These are phyloP conservation scores for Furcasterigmium sp. DNA, from an alignment of 2,329 filamentous ascomycete genomes.

Conservation along the genomic window DNA sequence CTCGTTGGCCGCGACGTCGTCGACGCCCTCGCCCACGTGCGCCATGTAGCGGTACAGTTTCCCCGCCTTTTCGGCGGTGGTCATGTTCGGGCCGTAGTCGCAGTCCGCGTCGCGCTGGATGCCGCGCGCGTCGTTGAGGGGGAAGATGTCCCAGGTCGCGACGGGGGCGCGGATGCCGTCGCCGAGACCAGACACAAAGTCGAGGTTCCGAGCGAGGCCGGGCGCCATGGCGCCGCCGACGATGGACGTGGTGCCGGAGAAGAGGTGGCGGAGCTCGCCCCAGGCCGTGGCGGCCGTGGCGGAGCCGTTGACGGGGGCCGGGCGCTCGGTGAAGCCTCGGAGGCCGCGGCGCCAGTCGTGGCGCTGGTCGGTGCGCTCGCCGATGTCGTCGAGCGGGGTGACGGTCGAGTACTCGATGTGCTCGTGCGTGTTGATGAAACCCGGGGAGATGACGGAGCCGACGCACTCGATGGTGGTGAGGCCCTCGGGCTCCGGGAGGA, in stretches of 20 bases:
- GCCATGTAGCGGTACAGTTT: slow-evolving; percentile 16
- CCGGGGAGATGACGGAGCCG: slow-evolving; percentile 19
- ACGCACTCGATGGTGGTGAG: slow-evolving; percentile 17
- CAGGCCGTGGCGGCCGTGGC: slow-evolving; percentile 14
- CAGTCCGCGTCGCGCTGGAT: slow-evolving; percentile 18
- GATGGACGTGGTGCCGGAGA: slow-evolving; percentile 23
- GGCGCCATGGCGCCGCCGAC: slow-evolving; percentile 19
- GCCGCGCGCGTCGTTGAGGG: slow-evolving; percentile 16
- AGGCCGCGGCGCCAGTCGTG: slow-evolving; percentile 22
- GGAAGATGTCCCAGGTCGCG: slow-evolving; percentile 18
- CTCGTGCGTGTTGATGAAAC: slow-evolving; percentile 23
- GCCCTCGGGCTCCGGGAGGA: slow-evolving; percentile 1
- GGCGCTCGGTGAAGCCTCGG: slow-evolving; percentile 13
- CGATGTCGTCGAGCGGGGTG: slow-evolving; percentile 15
- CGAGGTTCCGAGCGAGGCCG: slow-evolving; percentile 20
- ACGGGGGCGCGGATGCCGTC: slow-evolving; percentile 11
- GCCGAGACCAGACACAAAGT: slow-evolving; percentile 17
- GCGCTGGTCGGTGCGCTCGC: slow-evolving; percentile 16
- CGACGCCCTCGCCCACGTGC: slow-evolving; percentile 21
- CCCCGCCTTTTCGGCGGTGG: slow-evolving; percentile 9
- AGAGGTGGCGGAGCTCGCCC: slow-evolving; percentile 22
- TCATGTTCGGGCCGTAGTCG: slow-evolving; percentile 17
- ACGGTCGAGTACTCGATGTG: slow-evolving; percentile 20
- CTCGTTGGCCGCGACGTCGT: slow-evolving; percentile 19
- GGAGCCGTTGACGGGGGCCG: slow-evolving; percentile 15